Percentiles rank a stretch among this genome's conserved stretches.
Evolutionary conservation across 495 filamentous ascomycete species (phyloP).

Genomic region (Lineolata rhizophorae): DNA sequence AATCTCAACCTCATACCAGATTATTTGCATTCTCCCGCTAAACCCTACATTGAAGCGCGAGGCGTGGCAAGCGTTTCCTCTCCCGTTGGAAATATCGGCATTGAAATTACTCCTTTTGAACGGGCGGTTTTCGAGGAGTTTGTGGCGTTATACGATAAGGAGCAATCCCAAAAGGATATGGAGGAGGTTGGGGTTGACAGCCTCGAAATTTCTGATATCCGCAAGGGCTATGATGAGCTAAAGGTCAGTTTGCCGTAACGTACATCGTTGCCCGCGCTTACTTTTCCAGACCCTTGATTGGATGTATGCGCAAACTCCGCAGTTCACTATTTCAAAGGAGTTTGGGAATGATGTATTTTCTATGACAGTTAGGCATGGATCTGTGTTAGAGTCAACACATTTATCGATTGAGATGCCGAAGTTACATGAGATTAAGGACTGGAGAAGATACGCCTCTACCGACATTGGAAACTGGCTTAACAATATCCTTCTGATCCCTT

Average conservation of each 20-base stretch:
- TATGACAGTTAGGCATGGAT: too few relatives aligned
- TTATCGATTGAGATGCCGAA: too few relatives aligned
- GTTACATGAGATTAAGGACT: too few relatives aligned
- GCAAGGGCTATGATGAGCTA: constrained; percentile 38
- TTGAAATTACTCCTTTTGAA: constrained; percentile 16
- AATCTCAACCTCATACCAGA: constrained; percentile 41
- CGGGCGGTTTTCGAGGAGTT: constrained; percentile 22
- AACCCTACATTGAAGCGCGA: constrained; percentile 48
- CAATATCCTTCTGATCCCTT: too few relatives aligned
- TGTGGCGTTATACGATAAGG: constrained; percentile 26
- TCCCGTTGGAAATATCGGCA: constrained; percentile 51
- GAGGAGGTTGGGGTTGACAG: constrained; percentile 27
- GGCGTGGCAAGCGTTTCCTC: constrained; percentile 91
- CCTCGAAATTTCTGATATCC: constrained; percentile 26
- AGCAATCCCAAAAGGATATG: constrained; percentile 20
- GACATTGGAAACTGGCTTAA: too few relatives aligned
- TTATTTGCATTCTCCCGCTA: constrained; percentile 52
- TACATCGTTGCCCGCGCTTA: not conserved
- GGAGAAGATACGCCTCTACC: too few relatives aligned
- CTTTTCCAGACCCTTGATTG: constrained; percentile 40
- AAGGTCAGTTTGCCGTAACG: constrained; percentile 24
- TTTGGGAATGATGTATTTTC: too few relatives aligned
- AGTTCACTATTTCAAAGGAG: constrained; percentile 45
- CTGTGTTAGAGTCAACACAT: too few relatives aligned
- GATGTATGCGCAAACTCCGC: constrained; percentile 70